These are phyloP conservation scores for Fusarium guadeloupense DNA, from an alignment of 2,329 filamentous ascomycete species.

Conservation along the genomic window DNA sequence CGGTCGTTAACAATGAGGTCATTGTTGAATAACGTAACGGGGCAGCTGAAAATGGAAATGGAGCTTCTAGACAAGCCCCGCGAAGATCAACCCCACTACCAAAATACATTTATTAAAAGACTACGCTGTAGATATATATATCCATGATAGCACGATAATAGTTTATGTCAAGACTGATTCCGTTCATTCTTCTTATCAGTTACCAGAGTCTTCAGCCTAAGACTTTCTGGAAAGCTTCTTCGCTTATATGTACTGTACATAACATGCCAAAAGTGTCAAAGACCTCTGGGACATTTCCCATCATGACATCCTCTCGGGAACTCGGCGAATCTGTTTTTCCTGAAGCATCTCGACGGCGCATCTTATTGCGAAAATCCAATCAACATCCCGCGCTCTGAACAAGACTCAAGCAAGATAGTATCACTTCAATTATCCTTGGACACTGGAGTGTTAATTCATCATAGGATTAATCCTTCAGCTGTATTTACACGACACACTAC, in stretches of 20 bases:
- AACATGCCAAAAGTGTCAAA: neutral
- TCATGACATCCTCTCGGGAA: constrained; percentile 19
- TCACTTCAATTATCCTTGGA: constrained; percentile 1
- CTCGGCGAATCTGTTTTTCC: constrained; percentile 44
- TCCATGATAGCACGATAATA: neutral
- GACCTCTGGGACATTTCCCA: neutral
- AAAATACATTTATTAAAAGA: neutral
- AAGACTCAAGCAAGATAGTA: constrained; percentile 1
- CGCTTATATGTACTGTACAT: too few relatives aligned
- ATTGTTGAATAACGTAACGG: neutral
- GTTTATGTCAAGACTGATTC: neutral
- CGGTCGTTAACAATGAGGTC: constrained; percentile 24
- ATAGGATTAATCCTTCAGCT: neutral
- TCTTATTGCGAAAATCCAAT: constrained; percentile 19
- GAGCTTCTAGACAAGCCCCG: constrained; percentile 6
- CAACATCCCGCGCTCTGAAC: neutral
- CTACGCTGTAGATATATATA: neutral
- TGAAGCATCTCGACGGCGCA: constrained; percentile 13
- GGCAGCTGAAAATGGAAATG: too few relatives aligned
- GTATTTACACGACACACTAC: neutral
- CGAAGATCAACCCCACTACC: constrained; percentile 27
- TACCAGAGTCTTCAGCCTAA: neutral
- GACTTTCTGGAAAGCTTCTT: too few relatives aligned
- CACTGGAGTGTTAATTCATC: neutral
- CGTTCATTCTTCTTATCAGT: neutral